Evolutionary conservation across 106 monocot genomes (phyloP).

Genomic region (Iris macrosiphon): DNA sequence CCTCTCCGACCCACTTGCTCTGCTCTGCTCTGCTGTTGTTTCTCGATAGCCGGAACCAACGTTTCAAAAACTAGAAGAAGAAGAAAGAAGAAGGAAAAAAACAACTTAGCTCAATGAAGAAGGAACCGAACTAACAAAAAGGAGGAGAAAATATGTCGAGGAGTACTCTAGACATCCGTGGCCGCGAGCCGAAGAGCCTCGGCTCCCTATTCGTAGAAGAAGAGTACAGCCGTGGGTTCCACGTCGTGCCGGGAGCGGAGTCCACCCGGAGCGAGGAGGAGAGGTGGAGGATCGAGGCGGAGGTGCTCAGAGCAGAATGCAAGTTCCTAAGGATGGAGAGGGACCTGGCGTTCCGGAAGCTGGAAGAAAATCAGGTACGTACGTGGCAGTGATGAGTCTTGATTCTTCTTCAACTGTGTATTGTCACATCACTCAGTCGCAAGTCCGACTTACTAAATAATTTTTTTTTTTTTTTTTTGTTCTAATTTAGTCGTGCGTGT

Average conservation of each 20-base stretch:
- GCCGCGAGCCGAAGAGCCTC: constrained; percentile 22
- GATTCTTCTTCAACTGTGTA: background rate
- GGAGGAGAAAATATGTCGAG: background rate
- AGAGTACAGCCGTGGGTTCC: constrained; percentile 2
- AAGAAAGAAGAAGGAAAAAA: background rate
- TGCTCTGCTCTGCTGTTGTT: no score
- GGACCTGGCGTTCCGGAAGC: constrained; percentile 40
- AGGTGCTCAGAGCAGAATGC: constrained; percentile 70
- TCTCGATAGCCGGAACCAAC: no score
- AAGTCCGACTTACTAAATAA: no score
- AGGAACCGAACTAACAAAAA: no score
- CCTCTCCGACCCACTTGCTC: background rate
- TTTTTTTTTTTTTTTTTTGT: no score
- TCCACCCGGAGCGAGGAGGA: constrained; percentile 18
- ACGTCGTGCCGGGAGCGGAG: constrained; percentile 1
- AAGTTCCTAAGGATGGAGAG: constrained; percentile 50
- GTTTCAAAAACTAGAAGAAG: background rate
- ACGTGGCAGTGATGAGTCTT: no score
- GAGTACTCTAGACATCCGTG: no score
- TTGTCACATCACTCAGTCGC: no score
- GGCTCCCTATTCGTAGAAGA: background rate
- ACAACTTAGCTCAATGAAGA: background rate
- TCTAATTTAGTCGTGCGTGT: no score
- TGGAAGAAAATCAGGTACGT: constrained; percentile 25
- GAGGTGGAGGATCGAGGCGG: constrained; percentile 54